phyloP scores from a whole-genome alignment of 805 yeast species.

The Saccharomycopsis sp. region DNA sequence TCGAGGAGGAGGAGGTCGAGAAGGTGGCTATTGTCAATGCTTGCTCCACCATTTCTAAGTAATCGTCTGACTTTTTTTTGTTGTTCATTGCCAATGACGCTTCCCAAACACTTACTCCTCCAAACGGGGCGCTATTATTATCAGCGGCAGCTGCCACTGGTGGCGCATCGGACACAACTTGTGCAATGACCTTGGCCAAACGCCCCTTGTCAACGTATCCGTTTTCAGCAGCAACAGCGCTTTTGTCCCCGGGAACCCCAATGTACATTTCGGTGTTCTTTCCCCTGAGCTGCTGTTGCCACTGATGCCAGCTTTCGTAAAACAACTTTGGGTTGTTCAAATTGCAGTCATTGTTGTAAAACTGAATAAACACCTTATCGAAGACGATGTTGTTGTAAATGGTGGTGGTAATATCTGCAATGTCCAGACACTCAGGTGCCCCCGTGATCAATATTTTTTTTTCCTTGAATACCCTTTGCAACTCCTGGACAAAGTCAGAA shows the following conservation, averaged over 20 bases:
- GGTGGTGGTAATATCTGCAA: slow-evolving; percentile 45
- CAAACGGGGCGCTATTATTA: slow-evolving; percentile 6
- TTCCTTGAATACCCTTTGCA: slow-evolving; percentile 38
- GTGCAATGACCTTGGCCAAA: no score
- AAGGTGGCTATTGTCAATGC: background rate
- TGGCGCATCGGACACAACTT: no score
- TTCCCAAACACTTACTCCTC: slow-evolving; percentile 19
- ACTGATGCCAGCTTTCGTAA: slow-evolving; percentile 63
- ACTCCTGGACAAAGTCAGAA: slow-evolving; percentile 41
- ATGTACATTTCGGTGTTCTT: slow-evolving; percentile 55
- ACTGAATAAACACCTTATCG: slow-evolving; percentile 64
- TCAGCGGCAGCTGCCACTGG: background rate
- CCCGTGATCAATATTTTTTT: slow-evolving; percentile 52
- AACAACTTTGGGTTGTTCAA: slow-evolving; percentile 37
- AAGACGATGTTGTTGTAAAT: slow-evolving; percentile 45
- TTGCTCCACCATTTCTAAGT: no score
- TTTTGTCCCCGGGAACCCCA: slow-evolving; percentile 58
- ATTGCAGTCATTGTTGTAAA: slow-evolving; percentile 62
- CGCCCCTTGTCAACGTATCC: slow-evolving; percentile 9
- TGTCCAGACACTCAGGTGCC: slow-evolving; percentile 72
- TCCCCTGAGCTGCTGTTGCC: slow-evolving; percentile 47
- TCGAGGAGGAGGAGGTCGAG: background rate
- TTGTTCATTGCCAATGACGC: slow-evolving; percentile 12
- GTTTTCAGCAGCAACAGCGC: slow-evolving; percentile 11
- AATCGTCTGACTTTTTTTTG: no score